Conservation (phyloP, 2,329 filamentous ascomycete species). For the Trichophaea hybrida region DNA sequence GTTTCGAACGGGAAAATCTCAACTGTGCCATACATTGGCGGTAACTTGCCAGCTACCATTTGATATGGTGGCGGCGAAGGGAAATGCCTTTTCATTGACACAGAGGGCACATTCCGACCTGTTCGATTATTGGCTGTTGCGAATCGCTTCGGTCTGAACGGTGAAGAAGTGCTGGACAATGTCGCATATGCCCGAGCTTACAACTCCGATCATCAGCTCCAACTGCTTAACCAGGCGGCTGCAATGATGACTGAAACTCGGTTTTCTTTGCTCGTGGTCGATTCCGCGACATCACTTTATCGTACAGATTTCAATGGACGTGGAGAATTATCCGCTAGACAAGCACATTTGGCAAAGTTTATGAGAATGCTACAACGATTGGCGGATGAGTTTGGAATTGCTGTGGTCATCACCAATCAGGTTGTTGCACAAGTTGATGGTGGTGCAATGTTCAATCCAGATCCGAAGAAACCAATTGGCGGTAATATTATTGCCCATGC, state of each 20-base stretch:
- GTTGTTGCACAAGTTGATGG: conserved; percentile 97
- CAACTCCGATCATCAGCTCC: conserved; percentile 95
- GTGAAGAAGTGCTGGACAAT: conserved; percentile 95
- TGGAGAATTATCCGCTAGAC: conserved; percentile 85
- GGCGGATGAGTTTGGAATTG: conserved; percentile 78
- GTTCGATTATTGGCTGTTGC: conserved; percentile 83
- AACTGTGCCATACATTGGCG: conserved; percentile 96
- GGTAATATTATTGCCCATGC: conserved; percentile 98
- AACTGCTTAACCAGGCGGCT: conserved; percentile 84
- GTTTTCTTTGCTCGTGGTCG: conserved; percentile 88
- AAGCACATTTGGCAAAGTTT: conserved; percentile 78
- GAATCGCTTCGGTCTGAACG: conserved; percentile 83
- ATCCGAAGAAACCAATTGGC: conserved; percentile 97
- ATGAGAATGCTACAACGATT: conserved; percentile 71
- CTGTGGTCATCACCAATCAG: conserved; percentile 96
- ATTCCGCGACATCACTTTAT: conserved; percentile 90
- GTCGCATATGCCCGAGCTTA: conserved; percentile 96
- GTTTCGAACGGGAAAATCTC: conserved; percentile 94
- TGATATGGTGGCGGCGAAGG: conserved; percentile 96
- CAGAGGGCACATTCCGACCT: conserved; percentile 90
- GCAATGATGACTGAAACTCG: conserved; percentile 99
- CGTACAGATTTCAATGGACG: conserved; percentile 94
- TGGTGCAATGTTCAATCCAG: conserved; percentile 97
- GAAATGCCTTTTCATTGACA: conserved; percentile 97
- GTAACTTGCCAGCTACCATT: conserved; percentile 96